Percentiles rank a stretch among this genome's conserved stretches.
phyloP scores from a whole-genome alignment of 1,284 basidiomycete genomes.

The Wallemia hederae region DNA sequence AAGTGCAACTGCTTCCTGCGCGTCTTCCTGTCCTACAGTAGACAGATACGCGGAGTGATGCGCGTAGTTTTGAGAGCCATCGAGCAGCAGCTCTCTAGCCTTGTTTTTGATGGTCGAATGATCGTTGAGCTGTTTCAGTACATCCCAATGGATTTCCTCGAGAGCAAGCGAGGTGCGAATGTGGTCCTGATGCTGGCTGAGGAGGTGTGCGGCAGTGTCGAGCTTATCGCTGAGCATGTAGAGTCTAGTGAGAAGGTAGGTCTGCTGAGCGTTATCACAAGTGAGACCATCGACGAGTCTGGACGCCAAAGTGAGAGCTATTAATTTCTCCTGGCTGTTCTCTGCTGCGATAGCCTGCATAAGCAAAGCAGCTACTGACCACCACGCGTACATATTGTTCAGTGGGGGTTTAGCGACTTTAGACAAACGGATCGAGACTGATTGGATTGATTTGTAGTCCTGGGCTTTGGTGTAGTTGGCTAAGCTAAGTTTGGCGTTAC shows the following conservation, averaged over 20 bases:
- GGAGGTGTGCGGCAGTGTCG: not conserved
- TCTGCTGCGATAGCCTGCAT: not conserved
- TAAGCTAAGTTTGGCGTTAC: not conserved
- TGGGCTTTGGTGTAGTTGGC: not conserved
- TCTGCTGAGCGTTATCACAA: not conserved
- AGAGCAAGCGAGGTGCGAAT: not conserved
- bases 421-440: not conserved
- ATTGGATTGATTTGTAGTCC: not conserved
- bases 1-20: not conserved
- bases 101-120: not conserved
- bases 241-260: not conserved
- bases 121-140: not conserved
- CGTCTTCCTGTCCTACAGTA: not conserved
- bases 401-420: not conserved
- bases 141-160: not conserved
- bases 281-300: not conserved
- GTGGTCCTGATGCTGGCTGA: not conserved
- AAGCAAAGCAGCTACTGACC: not conserved
- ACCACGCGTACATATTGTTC: not conserved
- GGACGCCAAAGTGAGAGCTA: not conserved
- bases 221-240: not conserved
- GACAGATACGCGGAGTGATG: not conserved
- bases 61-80: not conserved
- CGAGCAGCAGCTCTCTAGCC: not conserved
- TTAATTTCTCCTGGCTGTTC: not conserved